Evolutionary conservation across 225 moss, liverwort and hornwort genomes (phyloP).

Genomic region (Thuidium tamariscinum): DNA sequence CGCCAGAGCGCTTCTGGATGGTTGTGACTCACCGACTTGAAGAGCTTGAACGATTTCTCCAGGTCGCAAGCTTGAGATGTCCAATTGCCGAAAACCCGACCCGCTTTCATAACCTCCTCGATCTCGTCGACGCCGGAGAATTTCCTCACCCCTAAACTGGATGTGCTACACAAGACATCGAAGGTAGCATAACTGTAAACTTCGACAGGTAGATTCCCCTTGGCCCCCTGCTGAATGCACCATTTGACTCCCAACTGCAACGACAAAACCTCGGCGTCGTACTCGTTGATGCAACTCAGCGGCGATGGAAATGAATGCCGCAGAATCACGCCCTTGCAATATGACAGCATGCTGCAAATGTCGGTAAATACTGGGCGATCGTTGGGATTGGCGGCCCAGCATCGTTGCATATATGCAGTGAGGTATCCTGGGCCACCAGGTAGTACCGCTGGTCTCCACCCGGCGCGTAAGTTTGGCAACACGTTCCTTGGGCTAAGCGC

Average conservation of each 20-base stretch:
- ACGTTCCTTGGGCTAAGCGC: neutral
- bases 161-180: slow-evolving; percentile 1
- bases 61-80: slow-evolving; percentile 16
- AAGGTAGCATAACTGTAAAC: slow-evolving; percentile 22
- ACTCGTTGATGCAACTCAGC: slow-evolving; percentile 34
- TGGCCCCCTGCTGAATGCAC: slow-evolving; percentile 37
- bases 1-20: slow-evolving; percentile 33
- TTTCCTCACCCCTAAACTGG: neutral
- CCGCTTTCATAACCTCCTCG: slow-evolving; percentile 34
- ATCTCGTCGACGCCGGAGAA: slow-evolving; percentile 16
- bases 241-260: slow-evolving; percentile 23
- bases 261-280: slow-evolving; percentile 27
- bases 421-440: slow-evolving; percentile 16
- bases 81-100: slow-evolving; percentile 33
- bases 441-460: slow-evolving; percentile 19
- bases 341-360: slow-evolving; percentile 27
- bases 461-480: slow-evolving; percentile 16
- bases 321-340: slow-evolving; percentile 27
- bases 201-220: slow-evolving; percentile 22
- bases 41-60: slow-evolving; percentile 29
- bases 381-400: slow-evolving; percentile 23
- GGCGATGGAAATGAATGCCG: slow-evolving; percentile 36
- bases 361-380: slow-evolving; percentile 29
- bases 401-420: slow-evolving; percentile 17
- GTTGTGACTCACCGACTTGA: slow-evolving; percentile 12